phyloP scores from a whole-genome alignment of 306 rosid genomes.

The Malus fusca region DNA sequence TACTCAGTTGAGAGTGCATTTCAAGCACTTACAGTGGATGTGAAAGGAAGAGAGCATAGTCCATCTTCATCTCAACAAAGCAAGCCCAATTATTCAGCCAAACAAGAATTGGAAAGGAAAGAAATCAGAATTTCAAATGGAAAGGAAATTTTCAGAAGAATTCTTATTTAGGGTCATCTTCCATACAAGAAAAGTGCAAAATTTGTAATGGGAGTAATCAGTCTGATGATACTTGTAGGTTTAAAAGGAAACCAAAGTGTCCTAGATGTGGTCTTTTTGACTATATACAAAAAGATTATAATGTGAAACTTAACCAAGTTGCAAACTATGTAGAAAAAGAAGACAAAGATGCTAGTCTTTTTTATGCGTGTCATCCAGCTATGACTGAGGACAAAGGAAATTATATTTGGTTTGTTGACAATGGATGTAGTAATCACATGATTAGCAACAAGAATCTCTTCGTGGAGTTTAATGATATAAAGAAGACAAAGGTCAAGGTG shows the following conservation, averaged over 20 bases:
- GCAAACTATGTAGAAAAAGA: not conserved
- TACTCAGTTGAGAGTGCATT: not conserved
- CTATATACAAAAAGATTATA: not conserved
- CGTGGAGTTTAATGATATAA: not conserved
- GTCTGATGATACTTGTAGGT: not conserved
- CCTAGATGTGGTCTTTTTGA: not conserved
- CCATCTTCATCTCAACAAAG: too few relatives aligned
- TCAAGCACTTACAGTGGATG: not conserved
- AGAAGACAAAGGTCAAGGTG: not conserved
- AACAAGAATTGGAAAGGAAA: too few relatives aligned
- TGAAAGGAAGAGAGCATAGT: not conserved
- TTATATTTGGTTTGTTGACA: not conserved
- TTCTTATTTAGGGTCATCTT: too few relatives aligned
- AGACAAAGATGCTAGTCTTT: not conserved
- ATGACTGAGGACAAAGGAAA: not conserved
- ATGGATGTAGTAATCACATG: slow-evolving; percentile 10
- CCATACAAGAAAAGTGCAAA: not conserved
- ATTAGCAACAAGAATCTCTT: not conserved
- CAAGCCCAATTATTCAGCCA: not conserved
- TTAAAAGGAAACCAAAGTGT: not conserved
- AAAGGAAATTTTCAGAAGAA: too few relatives aligned
- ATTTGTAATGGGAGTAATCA: not conserved
- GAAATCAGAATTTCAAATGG: too few relatives aligned
- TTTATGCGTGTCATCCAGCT: not conserved
- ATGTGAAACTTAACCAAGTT: not conserved